Evolutionary conservation across 2,329 filamentous ascomycete species (phyloP).

Genomic region (Epichloe sp.): DNA sequence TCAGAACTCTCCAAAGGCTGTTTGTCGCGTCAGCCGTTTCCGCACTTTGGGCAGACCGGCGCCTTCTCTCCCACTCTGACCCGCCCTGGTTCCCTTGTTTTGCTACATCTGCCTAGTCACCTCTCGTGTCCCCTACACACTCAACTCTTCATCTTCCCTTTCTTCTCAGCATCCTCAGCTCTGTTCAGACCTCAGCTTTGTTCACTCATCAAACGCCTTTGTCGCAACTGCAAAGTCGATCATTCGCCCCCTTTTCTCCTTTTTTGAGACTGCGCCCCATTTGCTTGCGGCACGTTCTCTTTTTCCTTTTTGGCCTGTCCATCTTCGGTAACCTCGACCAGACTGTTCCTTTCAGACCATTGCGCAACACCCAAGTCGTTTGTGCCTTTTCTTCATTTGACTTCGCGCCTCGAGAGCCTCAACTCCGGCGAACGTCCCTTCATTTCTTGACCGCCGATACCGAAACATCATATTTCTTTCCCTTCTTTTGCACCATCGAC

Average conservation of each 20-base stretch:
- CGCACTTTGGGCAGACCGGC: neutral
- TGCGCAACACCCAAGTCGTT: neutral
- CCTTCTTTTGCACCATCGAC: neutral
- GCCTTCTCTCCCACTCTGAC: neutral
- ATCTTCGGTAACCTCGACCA: neutral
- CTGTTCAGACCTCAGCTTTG: conserved; percentile 2
- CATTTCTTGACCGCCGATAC: neutral
- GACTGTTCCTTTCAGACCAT: conserved; percentile 2
- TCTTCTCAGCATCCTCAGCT: conserved; percentile 1
- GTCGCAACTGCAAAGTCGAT: conserved; percentile 1
- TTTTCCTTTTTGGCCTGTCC: neutral
- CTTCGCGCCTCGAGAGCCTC: neutral
- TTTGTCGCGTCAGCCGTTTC: neutral
- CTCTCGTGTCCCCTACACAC: neutral
- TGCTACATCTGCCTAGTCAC: neutral
- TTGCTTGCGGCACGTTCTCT: neutral
- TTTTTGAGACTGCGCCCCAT: neutral
- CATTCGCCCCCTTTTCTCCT: neutral
- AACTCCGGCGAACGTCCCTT: neutral
- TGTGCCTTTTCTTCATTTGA: neutral
- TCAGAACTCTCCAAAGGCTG: no score
- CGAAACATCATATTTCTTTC: neutral
- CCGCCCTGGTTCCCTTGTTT: neutral
- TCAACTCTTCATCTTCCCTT: neutral
- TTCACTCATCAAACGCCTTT: neutral